Evolutionary conservation across 2,329 filamentous ascomycete species (phyloP).

Genomic region (Diplocarpon rosae): DNA sequence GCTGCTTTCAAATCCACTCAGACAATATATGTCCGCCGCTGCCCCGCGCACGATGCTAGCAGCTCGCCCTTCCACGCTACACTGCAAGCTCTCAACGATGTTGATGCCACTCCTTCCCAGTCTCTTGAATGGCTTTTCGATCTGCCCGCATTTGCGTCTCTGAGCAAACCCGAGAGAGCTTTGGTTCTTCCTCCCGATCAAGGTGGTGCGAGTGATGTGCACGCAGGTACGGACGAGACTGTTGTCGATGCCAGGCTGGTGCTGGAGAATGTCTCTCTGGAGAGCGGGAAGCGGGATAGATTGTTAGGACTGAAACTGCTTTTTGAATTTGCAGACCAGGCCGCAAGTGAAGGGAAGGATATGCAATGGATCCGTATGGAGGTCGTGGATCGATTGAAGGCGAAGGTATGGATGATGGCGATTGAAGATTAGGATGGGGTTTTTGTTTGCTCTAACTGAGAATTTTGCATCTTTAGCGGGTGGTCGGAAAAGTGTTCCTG

Average conservation of each 20-base stretch:
- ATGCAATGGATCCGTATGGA: conserved; percentile 44
- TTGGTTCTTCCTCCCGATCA: conserved; percentile 37
- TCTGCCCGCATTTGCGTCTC: conserved; percentile 39
- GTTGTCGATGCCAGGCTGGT: conserved; percentile 51
- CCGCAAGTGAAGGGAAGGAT: conserved; percentile 30
- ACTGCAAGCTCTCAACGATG: conserved; percentile 51
- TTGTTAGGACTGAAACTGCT: conserved; percentile 52
- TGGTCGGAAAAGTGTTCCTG: conserved; percentile 1
- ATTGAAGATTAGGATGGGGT: conserved; percentile 9
- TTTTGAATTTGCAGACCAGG: conserved; percentile 54
- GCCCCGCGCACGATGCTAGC: conserved; percentile 43
- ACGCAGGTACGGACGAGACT: conserved; percentile 43
- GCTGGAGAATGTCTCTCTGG: conserved; percentile 37
- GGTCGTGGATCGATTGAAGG: conserved; percentile 42
- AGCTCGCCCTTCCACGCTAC: conserved; percentile 51
- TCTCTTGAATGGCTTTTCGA: conserved; percentile 56
- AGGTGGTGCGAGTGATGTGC: conserved; percentile 31
- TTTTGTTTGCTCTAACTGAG: not conserved
- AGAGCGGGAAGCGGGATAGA: conserved; percentile 40
- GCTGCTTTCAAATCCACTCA: conserved; percentile 48
- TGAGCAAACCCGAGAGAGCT: conserved; percentile 47
- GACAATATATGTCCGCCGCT: conserved; percentile 50
- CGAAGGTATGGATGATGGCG: conserved; percentile 35
- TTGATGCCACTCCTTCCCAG: conserved; percentile 34
- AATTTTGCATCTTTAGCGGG: conserved; percentile 4